Base-by-base conservation (phyloP, 169 alveolate species). In the Prorocentrum cordatum region DNA sequence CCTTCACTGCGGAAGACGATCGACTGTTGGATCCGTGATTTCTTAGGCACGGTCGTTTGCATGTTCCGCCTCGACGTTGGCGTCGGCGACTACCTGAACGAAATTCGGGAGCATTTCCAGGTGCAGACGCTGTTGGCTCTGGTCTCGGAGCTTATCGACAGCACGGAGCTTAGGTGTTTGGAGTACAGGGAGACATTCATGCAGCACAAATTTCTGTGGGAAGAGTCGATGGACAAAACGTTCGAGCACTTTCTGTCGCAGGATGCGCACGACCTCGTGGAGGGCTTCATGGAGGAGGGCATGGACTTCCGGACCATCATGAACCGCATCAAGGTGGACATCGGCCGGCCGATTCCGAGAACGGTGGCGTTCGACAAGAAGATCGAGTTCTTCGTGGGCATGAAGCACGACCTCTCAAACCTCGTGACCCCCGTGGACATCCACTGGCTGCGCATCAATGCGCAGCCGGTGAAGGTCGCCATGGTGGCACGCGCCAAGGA, bases 131-230 rank as follows among this genome's bases (percentile, higher is more conserved):
- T 94, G 24, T 89, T 95, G 47, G 92, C 95, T 38, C 93, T 92
- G 75, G 94, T 96, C 39, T 93, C 94, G 3, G 93, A 79, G 59
- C 91, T 93, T 31, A 87, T 93, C 35, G 94, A 91, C 83, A 67
- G 58, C 68, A 91, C 94, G 2, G 93, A 87, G 83, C 5, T 58
- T n/a, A 79, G 47, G 62, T 35, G 84, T 18, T n/a, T 10, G 58
- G 91, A 82, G 31, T 93, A 91, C 68, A 80, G 93, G 18, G 86
- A 62, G 77, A 82, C 88, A n/a, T 95, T 95, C 90, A 92, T 92
- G 70, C 96, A 95, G 71, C 95, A 94, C 82, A 82, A 80, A 54
- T 95, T 95, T 92, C 83, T 97, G 50, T 97, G 99, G 99, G 92
- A 91, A 47, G 96, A 95, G 93, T 96, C 96, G 66, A 93, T 95